These are phyloP conservation scores for Linanthus parryae DNA, from an alignment of 148 eudicot genomes.

Conservation along the genomic window DNA sequence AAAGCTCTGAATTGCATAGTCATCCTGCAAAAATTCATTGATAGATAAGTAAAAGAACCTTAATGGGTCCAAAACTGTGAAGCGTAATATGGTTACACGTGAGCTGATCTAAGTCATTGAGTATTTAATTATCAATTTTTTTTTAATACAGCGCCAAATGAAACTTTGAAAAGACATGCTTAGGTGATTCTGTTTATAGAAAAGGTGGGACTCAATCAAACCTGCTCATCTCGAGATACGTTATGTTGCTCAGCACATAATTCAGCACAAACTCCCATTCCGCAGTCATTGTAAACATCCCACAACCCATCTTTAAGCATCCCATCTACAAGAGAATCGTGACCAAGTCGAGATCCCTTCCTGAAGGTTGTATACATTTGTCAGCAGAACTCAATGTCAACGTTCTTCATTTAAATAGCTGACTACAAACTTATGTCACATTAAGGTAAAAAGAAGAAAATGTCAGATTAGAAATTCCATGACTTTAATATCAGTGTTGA, in stretches of 20 bases:
- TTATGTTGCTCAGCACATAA: conserved; percentile 79
- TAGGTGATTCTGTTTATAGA: no score
- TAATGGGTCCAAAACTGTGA: neutral
- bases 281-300: conserved; percentile 93
- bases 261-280: conserved; percentile 97
- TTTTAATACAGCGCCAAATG: no score
- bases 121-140: no score
- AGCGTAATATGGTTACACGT: no score
- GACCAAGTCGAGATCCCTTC: conserved; percentile 95
- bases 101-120: no score
- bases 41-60: conserved; percentile 3
- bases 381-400: no score
- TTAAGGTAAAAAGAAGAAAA: neutral
- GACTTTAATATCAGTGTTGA: neutral
- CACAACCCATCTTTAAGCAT: conserved; percentile 94
- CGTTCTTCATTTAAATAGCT: conserved; percentile 8
- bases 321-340: conserved; percentile 95
- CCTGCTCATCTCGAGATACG: conserved; percentile 84
- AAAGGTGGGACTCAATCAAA: conserved; percentile 4
- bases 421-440: conserved; percentile 1
- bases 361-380: conserved; percentile 27
- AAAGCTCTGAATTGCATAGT: conserved; percentile 92
- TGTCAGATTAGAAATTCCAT: neutral
- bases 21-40: conserved; percentile 49
- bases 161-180: no score